Conservation (phyloP, 2,329 filamentous ascomycete species). For the Colletotrichum sp. region DNA sequence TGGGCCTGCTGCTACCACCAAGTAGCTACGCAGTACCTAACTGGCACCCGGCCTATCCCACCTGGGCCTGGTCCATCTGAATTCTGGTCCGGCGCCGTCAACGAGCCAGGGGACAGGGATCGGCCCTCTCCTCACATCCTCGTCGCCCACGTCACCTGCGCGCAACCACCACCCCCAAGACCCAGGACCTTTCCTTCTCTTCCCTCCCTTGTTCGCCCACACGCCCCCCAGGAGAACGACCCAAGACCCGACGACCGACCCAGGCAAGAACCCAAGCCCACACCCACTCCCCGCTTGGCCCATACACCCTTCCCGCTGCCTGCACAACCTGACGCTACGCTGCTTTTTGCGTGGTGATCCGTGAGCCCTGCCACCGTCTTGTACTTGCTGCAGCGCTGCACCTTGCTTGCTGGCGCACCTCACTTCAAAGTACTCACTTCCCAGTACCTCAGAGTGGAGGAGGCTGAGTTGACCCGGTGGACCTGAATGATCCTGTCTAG, state of each 20-base stretch:
- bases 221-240: not conserved
- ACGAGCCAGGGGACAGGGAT: conserved; percentile 3
- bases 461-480: conserved; percentile 18
- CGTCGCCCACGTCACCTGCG: conserved; percentile 21
- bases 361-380: conserved; percentile 2
- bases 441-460: conserved; percentile 16
- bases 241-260: not conserved
- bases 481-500: conserved; percentile 18
- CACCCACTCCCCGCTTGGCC: not conserved
- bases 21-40: not conserved
- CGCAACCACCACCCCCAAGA: not conserved
- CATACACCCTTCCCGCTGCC: not conserved
- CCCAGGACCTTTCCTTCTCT: conserved; percentile 1
- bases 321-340: not conserved
- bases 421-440: not conserved
- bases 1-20: not conserved
- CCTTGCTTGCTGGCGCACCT: not conserved
- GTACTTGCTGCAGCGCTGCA: conserved; percentile 4
- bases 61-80: not conserved
- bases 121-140: not conserved
- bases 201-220: conserved; percentile 2
- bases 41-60: not conserved
- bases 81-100: conserved; percentile 3
- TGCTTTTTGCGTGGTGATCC: conserved; percentile 14
- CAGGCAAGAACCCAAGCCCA: not conserved